phyloP scores from a whole-genome alignment of 805 yeast species.

The Pichia nakasei region DNA sequence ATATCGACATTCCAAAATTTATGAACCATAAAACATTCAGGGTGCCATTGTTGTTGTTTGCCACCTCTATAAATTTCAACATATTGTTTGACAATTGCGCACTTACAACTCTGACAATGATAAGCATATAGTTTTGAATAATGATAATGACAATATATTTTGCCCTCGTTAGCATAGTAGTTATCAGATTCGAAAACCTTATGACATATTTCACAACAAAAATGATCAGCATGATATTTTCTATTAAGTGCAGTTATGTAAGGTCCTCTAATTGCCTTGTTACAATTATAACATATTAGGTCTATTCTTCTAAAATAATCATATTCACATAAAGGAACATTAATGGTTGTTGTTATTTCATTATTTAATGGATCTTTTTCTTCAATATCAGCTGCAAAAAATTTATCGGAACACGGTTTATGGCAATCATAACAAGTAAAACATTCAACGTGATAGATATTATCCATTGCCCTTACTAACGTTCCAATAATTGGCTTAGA shows the following conservation, averaged over 20 bases:
- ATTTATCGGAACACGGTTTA: slow-evolving; percentile 70
- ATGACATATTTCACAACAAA: slow-evolving; percentile 81
- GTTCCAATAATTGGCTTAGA: slow-evolving; percentile 52
- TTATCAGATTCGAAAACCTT: slow-evolving; percentile 88
- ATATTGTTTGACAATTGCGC: slow-evolving; percentile 87
- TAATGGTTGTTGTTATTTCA: slow-evolving; percentile 20
- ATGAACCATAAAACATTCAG: slow-evolving; percentile 96
- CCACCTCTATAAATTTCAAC: slow-evolving; percentile 91
- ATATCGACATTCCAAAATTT: slow-evolving; percentile 91
- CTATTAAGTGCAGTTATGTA: slow-evolving; percentile 89
- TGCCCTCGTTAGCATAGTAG: slow-evolving; percentile 78
- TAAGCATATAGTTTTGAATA: slow-evolving; percentile 81
- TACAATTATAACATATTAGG: slow-evolving; percentile 79
- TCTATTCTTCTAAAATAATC: slow-evolving; percentile 84
- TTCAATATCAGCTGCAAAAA: slow-evolving; percentile 65
- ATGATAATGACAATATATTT: slow-evolving; percentile 85
- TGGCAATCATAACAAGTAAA: slow-evolving; percentile 84
- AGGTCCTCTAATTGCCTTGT: slow-evolving; percentile 80
- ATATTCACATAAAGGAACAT: slow-evolving; percentile 74
- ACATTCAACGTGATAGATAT: slow-evolving; percentile 79
- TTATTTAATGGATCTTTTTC: not conserved
- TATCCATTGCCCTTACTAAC: slow-evolving; percentile 75
- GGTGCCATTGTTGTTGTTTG: slow-evolving; percentile 94
- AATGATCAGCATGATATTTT: slow-evolving; percentile 91
- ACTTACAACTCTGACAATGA: slow-evolving; percentile 87